A percentile compares a stretch with the other conserved stretches of the same genome.
These are phyloP conservation scores for Podaxis sp. DNA, from an alignment of 768 basidiomycete genomes.

Conservation along the genomic window DNA sequence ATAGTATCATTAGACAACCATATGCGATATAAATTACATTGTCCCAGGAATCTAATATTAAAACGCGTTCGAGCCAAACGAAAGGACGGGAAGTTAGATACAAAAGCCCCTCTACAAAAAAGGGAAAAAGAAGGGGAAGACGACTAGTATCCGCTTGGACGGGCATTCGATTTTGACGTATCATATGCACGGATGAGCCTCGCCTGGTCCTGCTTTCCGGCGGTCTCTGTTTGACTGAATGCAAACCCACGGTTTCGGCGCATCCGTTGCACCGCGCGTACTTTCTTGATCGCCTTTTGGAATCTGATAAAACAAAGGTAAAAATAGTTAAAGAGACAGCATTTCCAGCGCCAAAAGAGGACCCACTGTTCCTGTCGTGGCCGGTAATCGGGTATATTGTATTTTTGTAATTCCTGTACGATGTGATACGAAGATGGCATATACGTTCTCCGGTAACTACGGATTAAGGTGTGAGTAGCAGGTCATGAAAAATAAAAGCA, in stretches of 20 bases:
- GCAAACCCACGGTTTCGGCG: slow-evolving; percentile 96
- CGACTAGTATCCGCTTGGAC: slow-evolving; percentile 73
- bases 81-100: background rate
- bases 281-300: slow-evolving; percentile 99
- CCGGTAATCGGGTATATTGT: slow-evolving; percentile 95
- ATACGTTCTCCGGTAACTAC: slow-evolving; percentile 89
- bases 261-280: slow-evolving; percentile 97
- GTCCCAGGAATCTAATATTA: slow-evolving; percentile 23
- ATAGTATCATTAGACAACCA: slow-evolving; percentile 12
- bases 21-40: slow-evolving; percentile 37
- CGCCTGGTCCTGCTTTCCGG: slow-evolving; percentile 83
- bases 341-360: slow-evolving; percentile 4
- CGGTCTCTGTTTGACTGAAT: slow-evolving; percentile 94
- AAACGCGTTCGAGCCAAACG: background rate
- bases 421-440: slow-evolving; percentile 93
- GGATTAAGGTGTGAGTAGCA: slow-evolving; percentile 14
- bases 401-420: slow-evolving; percentile 98
- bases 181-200: slow-evolving; percentile 85
- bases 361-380: slow-evolving; percentile 96
- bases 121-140: slow-evolving; percentile 3
- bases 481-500: slow-evolving; percentile 9
- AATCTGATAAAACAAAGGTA: slow-evolving; percentile 53
- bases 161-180: slow-evolving; percentile 70
- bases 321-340: background rate
- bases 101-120: slow-evolving; percentile 11